Evolutionary conservation across 2,329 filamentous ascomycete species (phyloP), one percentile per base, ranked within the genome.

Genomic region (Colletotrichum horii): DNA sequence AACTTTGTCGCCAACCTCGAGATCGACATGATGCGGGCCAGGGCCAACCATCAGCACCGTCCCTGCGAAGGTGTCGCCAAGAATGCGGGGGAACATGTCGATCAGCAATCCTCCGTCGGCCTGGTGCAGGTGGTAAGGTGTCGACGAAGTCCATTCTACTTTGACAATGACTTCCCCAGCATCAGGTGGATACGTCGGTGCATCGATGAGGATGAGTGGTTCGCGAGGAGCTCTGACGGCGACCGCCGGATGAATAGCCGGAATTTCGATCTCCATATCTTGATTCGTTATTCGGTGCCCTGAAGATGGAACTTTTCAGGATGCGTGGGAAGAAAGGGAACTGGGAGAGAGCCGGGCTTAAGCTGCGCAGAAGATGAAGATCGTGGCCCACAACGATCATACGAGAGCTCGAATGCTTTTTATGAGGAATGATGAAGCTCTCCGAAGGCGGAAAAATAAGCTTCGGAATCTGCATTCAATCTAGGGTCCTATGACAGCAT

Each of bases 51-150:
- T 85, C 4, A 89, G 86, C 15, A 93, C 87, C 1, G 84, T 86
- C 4, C 92, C 91, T 6, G 87, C 90, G 5, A 86, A 83, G 26
- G 87, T 86, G 70, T 88, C 87, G 38, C 91, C 91, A 12, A 90
- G 83, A 8, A 89, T 82, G 76, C 87, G 84, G 1, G 91, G 91
- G 28, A 87, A 83, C 12, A 82, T 82, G 32, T 84, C 79, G 14
- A 92, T 85, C 15, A 92, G 80, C 0, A 93, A 83, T 0, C 90
- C 90, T 43, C 91, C 91, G 78, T 93, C 91, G 60, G 90, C 89
- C 74, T 91, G 88, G 81, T 93, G 92, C 8, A 93, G 83, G 78
- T 93, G 91, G 0, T 93, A 83, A 0, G 92, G 92, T 2, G 89
- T 91, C 2, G 91, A 92, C 4, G 90, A 88, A 3, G 90, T 91